phyloP scores from a whole-genome alignment of 1,284 basidiomycete species.

The Heterobasidion occidentale region DNA sequence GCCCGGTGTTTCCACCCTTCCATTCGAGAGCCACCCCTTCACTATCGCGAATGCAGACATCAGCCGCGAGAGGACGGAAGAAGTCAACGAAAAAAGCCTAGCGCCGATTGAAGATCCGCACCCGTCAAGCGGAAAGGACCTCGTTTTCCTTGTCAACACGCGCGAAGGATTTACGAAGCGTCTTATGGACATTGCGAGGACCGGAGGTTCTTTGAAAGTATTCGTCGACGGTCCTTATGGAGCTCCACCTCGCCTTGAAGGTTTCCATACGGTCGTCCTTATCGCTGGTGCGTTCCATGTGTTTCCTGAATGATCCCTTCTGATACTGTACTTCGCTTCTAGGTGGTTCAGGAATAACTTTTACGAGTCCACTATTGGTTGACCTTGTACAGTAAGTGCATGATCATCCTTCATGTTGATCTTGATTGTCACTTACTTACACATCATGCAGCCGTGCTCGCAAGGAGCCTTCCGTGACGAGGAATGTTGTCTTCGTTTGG shows the following conservation, averaged over 20 bases:
- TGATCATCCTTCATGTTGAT: background rate
- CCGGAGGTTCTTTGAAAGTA: slow-evolving; percentile 18
- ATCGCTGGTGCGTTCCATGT: slow-evolving; percentile 23
- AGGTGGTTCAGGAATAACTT: slow-evolving; percentile 36
- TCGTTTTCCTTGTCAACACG: slow-evolving; percentile 45
- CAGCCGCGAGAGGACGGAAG: slow-evolving; percentile 7
- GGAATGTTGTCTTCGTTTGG: slow-evolving; percentile 30
- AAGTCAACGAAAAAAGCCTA: background rate
- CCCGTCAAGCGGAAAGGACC: slow-evolving; percentile 25
- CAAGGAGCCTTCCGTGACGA: slow-evolving; percentile 14
- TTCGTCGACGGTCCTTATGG: slow-evolving; percentile 40
- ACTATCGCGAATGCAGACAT: slow-evolving; percentile 35
- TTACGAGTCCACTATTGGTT: slow-evolving; percentile 30
- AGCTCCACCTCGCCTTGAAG: slow-evolving; percentile 17
- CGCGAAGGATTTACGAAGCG: slow-evolving; percentile 33
- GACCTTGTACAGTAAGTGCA: slow-evolving; percentile 26
- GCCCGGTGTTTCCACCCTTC: slow-evolving; percentile 31
- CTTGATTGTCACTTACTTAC: background rate
- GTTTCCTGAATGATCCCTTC: background rate
- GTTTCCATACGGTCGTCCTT: slow-evolving; percentile 28
- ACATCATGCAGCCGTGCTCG: slow-evolving; percentile 18
- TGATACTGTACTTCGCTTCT: background rate
- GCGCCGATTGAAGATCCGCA: too few relatives aligned
- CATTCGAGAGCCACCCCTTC: slow-evolving; percentile 41
- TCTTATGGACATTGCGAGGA: slow-evolving; percentile 19